phyloP scores from a whole-genome alignment of 2,329 filamentous ascomycete genomes.

The Ploettnerulaceae sp. region DNA sequence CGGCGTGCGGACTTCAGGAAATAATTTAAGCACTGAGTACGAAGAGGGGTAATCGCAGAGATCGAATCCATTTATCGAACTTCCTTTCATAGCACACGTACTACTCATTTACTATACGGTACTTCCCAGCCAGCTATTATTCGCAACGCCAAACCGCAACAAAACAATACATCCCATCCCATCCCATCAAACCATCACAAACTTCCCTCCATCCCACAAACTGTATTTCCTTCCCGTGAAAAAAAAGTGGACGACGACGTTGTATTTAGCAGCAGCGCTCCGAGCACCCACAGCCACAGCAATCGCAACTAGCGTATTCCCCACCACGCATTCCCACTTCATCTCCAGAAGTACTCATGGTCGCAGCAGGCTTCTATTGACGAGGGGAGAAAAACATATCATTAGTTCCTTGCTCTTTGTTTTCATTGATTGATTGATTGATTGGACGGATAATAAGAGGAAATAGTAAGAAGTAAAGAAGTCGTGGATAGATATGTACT shows the following conservation, averaged over 20 bases:
- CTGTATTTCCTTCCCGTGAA: not conserved
- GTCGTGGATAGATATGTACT: no score
- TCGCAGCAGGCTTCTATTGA: conserved; percentile 19
- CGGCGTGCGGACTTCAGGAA: conserved; percentile 13
- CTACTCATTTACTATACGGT: no score
- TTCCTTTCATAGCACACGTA: no score
- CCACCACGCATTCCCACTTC: conserved; percentile 23
- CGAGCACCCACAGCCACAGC: conserved; percentile 22
- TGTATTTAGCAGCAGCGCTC: conserved; percentile 23
- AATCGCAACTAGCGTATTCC: conserved; percentile 21
- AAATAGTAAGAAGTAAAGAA: no score
- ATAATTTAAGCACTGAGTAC: no score
- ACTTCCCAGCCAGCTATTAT: no score
- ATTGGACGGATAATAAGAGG: not conserved
- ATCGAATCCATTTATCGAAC: no score
- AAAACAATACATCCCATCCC: no score
- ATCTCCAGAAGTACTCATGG: conserved; percentile 22
- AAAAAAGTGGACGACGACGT: no score
- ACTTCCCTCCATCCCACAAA: not conserved
- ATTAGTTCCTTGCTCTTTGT: conserved; percentile 8
- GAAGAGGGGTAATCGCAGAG: no score
- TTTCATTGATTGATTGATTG: no score
- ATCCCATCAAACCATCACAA: conserved; percentile 1
- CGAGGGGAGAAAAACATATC: not conserved
- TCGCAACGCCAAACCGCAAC: no score